Evolutionary conservation across 1,284 basidiomycete genomes (phyloP), one percentile per base, ranked within the genome.

Genomic region (Trichosporon inkin): DNA sequence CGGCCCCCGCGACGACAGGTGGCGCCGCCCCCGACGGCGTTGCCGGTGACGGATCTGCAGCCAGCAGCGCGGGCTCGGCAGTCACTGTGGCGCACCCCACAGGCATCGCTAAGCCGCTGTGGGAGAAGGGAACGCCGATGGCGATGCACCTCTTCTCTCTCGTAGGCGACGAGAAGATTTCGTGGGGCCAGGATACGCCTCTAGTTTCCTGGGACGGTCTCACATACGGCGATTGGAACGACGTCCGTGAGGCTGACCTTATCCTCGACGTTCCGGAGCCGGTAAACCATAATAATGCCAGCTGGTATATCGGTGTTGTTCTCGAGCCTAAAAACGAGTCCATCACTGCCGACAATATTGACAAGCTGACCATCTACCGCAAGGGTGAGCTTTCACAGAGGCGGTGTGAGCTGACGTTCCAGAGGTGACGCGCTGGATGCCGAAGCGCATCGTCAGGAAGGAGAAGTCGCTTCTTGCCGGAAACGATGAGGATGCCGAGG

Each of bases 401-500:
- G n/a, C n/a, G n/a, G n/a, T 47, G 41, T 5, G 4, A n/a, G 35
- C 63, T 66, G 49, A 64, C 55, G n/a, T 35, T 2, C 5, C 68
- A 95, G 92, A 89, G 40, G 80, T 99, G 62, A 94, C 92, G 2
- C 86, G 89, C 11, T 92, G 92, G 76, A 71, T 89, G 53, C 84
- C 88, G 3, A 87, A 86, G 70, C 72, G 81, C 39, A 91, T 88
- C 72, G 76, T 84, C 17, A 83, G 91, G 37, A 92, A 89, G 71
- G 86, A 88, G 75, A 91, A 93, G 79, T 93, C 87, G 62, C 83
- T 98, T 11, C 80, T 98, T 22, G 78, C 80, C 49, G 75, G 76
- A 28, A 79, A 79, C 11, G 82, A 82, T 6, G 81, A 84, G 63
- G 82, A 69, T 5, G 60, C 66, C 8, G 63, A 57, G 19, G 65